These are phyloP conservation scores for Globisporangium spiculum DNA, from an alignment of 352 stramenopile species.

Conservation along the genomic window DNA sequence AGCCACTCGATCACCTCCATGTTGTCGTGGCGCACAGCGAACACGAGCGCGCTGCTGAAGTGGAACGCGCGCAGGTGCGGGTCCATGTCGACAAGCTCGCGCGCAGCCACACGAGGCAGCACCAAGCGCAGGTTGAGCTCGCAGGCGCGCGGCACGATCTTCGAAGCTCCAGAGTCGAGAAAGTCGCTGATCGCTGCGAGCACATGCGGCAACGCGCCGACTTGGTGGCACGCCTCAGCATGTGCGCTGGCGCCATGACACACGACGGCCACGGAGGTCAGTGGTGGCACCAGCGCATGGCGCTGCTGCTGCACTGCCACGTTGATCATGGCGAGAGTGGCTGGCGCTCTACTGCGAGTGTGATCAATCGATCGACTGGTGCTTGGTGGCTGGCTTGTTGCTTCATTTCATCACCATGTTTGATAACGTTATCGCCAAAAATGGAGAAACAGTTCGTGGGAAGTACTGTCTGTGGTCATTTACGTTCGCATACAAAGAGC, in stretches of 20 bases:
- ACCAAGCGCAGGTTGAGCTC: not conserved
- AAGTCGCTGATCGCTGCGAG: constrained; percentile 3
- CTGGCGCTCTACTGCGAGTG: not conserved
- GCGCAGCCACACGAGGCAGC: not conserved
- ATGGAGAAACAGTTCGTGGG: not conserved
- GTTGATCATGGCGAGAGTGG: not conserved
- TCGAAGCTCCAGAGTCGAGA: not conserved
- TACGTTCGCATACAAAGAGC: not conserved
- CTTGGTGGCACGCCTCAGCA: not conserved
- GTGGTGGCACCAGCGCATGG: not conserved
- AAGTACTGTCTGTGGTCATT: not conserved
- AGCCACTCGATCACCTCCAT: constrained; percentile 8
- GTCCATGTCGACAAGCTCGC: not conserved
- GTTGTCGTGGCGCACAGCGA: not conserved
- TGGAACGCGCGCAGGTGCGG: not conserved
- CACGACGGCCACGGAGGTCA: not conserved
- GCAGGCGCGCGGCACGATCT: not conserved
- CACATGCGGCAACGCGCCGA: not conserved
- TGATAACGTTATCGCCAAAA: not conserved
- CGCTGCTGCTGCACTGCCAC: not conserved
- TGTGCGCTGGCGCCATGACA: not conserved
- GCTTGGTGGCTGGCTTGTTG: not conserved
- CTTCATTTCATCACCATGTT: not conserved
- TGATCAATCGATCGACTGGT: not conserved
- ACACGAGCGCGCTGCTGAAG: constrained; percentile 6